Conservation (phyloP, 2,329 filamentous ascomycete species). For the Cercospora citrullina region DNA sequence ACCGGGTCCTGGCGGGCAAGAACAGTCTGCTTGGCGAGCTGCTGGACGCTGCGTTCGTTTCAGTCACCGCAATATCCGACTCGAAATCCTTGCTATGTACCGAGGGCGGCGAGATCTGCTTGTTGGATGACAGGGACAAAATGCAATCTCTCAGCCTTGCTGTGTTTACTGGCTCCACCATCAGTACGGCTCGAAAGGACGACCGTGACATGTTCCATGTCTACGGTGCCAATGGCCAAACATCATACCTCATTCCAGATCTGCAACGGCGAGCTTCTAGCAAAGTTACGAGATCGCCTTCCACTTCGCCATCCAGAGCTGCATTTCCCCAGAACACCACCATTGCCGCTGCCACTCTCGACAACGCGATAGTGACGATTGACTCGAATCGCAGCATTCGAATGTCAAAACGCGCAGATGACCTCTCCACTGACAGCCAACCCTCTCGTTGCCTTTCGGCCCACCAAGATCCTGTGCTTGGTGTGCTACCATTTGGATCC, state of each 20-base stretch:
- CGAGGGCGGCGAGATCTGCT: slow-evolving; percentile 84
- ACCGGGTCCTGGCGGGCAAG: slow-evolving; percentile 76
- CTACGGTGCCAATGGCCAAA: slow-evolving; percentile 64
- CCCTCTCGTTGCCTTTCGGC: slow-evolving; percentile 51
- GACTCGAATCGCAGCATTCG: slow-evolving; percentile 30
- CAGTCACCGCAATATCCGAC: slow-evolving; percentile 69
- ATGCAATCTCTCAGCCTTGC: slow-evolving; percentile 70
- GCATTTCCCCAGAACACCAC: slow-evolving; percentile 5
- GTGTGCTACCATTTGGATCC: slow-evolving; percentile 65
- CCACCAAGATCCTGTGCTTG: slow-evolving; percentile 63
- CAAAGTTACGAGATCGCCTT: slow-evolving; percentile 24
- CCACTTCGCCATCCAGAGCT: slow-evolving; percentile 23
- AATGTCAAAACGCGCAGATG: slow-evolving; percentile 19
- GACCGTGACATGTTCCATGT: slow-evolving; percentile 62
- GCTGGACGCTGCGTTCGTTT: slow-evolving; percentile 81
- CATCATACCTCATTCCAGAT: slow-evolving; percentile 46
- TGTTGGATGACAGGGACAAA: slow-evolving; percentile 74
- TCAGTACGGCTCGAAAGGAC: slow-evolving; percentile 66
- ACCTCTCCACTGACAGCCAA: slow-evolving; percentile 11
- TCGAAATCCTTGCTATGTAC: slow-evolving; percentile 79
- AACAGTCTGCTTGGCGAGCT: slow-evolving; percentile 83
- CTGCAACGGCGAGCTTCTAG: slow-evolving; percentile 36
- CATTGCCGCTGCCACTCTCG: slow-evolving; percentile 42
- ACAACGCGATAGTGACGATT: slow-evolving; percentile 37
- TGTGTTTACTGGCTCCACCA: slow-evolving; percentile 64